Percentiles rank a stretch among this genome's conserved stretches.
These are phyloP conservation scores for Sugiyamaella lignohabitans DNA, from an alignment of 805 yeast genomes.

Conservation along the genomic window DNA sequence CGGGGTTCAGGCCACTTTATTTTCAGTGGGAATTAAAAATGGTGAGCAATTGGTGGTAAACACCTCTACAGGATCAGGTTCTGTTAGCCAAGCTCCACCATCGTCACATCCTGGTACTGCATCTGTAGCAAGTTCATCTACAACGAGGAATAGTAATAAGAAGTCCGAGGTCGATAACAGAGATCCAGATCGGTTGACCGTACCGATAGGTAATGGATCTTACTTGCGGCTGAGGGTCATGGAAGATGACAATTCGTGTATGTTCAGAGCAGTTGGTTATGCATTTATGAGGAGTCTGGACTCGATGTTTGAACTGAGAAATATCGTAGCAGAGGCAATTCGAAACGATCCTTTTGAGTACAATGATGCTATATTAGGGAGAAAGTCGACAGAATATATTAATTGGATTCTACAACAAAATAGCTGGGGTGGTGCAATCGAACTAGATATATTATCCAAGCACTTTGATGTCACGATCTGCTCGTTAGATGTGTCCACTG, in stretches of 20 bases:
- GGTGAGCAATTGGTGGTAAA: constrained; percentile 53
- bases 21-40: constrained; percentile 42
- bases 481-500: constrained; percentile 60
- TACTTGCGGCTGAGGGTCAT: constrained; percentile 48
- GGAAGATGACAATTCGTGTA: constrained; percentile 74
- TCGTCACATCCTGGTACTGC: not conserved
- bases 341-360: constrained; percentile 39
- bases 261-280: constrained; percentile 60
- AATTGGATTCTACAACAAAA: constrained; percentile 54
- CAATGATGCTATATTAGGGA: constrained; percentile 53
- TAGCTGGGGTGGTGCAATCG: constrained; percentile 85
- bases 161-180: not conserved
- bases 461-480: constrained; percentile 46
- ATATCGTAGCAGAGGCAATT: constrained; percentile 45
- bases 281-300: constrained; percentile 41
- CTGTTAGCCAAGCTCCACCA: not conserved
- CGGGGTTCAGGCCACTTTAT: constrained; percentile 11
- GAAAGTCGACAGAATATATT: constrained; percentile 42
- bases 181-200: constrained; percentile 11
- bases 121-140: not conserved
- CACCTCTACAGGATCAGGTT: not conserved
- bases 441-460: constrained; percentile 54
- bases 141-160: too few relatives aligned
- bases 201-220: constrained; percentile 22
- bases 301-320: constrained; percentile 44